A percentile compares a stretch with the other conserved stretches of the same genome.
Evolutionary conservation across 1,284 basidiomycete genomes (phyloP).

Genomic region (Sporisorium graminicola): DNA sequence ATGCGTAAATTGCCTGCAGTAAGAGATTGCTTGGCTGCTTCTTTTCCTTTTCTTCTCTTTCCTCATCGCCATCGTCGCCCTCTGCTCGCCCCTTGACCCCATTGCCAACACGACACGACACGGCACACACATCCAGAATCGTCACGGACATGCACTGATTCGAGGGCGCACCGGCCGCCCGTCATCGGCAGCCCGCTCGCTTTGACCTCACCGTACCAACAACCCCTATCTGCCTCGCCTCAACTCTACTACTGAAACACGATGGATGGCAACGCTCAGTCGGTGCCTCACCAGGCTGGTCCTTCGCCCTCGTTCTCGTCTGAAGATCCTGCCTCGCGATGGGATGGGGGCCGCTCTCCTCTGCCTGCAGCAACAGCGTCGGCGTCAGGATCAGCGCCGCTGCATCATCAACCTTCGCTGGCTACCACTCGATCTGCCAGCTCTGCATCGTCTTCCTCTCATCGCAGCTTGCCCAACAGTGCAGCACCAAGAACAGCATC

Average conservation of each 20-base stretch:
- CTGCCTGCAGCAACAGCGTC: background rate
- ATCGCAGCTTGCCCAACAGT: slow-evolving; percentile 8
- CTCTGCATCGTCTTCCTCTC: slow-evolving; percentile 26
- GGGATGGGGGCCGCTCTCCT: background rate
- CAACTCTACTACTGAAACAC: background rate
- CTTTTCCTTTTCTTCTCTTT: background rate
- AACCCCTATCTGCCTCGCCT: background rate
- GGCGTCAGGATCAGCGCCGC: background rate
- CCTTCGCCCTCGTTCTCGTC: slow-evolving; percentile 1
- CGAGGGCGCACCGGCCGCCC: background rate
- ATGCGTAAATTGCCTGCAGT: too few species aligned
- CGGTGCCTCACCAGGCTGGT: background rate
- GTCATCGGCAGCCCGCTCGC: background rate
- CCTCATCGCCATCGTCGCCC: background rate
- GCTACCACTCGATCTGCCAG: slow-evolving; percentile 26
- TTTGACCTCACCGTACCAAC: background rate
- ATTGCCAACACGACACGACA: background rate
- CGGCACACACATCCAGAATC: background rate
- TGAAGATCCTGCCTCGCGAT: background rate
- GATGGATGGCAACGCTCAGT: background rate
- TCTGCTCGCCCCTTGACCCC: background rate
- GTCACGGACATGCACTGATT: background rate
- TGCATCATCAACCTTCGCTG: slow-evolving; percentile 32
- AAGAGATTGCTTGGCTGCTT: too few species aligned
- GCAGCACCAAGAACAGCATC: background rate